Conservation (phyloP, 192 early-diverging fungal genomes). For the Thoreauomyces humboldtii region DNA sequence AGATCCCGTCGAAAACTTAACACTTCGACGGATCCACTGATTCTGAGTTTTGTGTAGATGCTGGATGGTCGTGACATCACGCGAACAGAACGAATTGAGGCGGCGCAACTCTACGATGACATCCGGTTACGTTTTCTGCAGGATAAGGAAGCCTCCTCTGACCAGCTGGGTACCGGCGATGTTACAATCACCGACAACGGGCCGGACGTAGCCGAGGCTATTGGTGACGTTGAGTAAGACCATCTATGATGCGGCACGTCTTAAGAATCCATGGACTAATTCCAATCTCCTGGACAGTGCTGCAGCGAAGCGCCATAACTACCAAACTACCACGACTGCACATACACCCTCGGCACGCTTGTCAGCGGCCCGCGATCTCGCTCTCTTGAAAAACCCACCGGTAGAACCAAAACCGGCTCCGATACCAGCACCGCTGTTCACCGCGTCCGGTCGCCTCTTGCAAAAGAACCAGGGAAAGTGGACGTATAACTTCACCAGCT, state of each 20-base stretch:
- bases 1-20: conserved; percentile 13
- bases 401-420: conserved; percentile 1
- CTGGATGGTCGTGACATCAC: conserved; percentile 55
- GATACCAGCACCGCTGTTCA: conserved; percentile 8
- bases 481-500: conserved; percentile 32
- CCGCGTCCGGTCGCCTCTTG: conserved; percentile 40
- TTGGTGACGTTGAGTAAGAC: no score
- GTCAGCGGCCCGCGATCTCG: conserved; percentile 50
- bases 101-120: conserved; percentile 39
- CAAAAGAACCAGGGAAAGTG: conserved; percentile 61
- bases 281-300: no score
- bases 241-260: no score
- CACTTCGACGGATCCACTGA: no score
- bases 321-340: conserved; percentile 42
- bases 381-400: conserved; percentile 28
- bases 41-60: conserved; percentile 31
- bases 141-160: conserved; percentile 20
- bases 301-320: conserved; percentile 35
- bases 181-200: no score
- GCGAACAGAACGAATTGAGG: conserved; percentile 54
- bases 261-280: no score
- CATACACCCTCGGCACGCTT: conserved; percentile 53
- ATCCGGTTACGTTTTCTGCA: conserved; percentile 33
- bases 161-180: no score
- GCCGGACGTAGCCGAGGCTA: no score